Percentiles rank a stretch among this genome's conserved stretches.
These are phyloP conservation scores for Pseudevernia furfuracea DNA, from an alignment of 495 filamentous ascomycete genomes.

Conservation along the genomic window DNA sequence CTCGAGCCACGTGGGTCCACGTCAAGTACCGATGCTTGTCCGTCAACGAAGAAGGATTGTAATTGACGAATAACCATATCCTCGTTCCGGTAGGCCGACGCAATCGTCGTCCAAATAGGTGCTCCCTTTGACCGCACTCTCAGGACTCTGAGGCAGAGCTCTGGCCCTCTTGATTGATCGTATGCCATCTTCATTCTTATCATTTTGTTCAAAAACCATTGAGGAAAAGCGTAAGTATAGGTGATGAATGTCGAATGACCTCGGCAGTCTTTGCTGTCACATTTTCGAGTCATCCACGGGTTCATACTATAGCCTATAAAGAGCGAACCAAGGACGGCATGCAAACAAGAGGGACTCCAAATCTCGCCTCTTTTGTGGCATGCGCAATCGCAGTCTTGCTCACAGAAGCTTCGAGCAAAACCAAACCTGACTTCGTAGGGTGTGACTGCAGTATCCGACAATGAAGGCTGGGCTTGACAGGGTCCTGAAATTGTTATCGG, in stretches of 20 bases:
- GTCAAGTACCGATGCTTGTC: conserved; percentile 16
- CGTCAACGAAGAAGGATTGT: background rate
- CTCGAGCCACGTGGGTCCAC: background rate
- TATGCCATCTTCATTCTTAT: background rate
- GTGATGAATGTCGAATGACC: background rate
- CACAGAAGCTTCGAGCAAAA: background rate
- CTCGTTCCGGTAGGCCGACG: too few relatives aligned
- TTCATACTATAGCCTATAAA: conserved; percentile 2
- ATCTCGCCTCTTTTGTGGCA: background rate
- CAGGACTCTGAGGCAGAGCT: conserved; percentile 9
- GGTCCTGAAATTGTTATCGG: background rate
- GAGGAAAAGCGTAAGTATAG: conserved; percentile 10
- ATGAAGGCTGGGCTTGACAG: background rate
- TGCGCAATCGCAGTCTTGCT: background rate
- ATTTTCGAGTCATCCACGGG: background rate
- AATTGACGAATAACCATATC: background rate
- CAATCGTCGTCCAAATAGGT: too few relatives aligned
- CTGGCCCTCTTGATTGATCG: conserved; percentile 3
- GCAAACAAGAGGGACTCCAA: background rate
- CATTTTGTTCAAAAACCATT: conserved; percentile 3
- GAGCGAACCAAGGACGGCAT: conserved; percentile 1
- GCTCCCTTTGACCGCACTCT: background rate
- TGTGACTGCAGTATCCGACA: background rate
- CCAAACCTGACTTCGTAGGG: background rate
- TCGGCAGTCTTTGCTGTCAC: conserved; percentile 1